Evolutionary conservation across 495 filamentous ascomycete species (phyloP).

Genomic region (Penicillium malachiteum): DNA sequence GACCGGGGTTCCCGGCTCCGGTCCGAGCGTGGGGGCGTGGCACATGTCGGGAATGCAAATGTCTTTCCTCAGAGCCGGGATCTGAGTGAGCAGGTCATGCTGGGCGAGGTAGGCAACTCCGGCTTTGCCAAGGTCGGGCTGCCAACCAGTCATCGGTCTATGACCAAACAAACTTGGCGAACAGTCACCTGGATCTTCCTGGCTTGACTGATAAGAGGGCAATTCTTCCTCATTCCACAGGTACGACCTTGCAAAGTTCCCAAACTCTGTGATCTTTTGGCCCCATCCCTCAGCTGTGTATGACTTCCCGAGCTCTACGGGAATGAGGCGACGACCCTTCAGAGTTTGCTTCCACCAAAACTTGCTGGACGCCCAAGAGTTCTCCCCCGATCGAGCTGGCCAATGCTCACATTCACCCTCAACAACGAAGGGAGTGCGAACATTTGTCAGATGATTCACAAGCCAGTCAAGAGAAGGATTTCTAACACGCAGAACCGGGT

Average conservation of each 20-base stretch:
- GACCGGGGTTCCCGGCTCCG: slow-evolving; percentile 49
- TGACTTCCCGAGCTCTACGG: slow-evolving; percentile 83
- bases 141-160: too few relatives aligned
- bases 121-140: too few relatives aligned
- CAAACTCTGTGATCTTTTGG: slow-evolving; percentile 76
- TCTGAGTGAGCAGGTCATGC: slow-evolving; percentile 80
- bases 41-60: slow-evolving; percentile 83
- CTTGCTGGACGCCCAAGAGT: slow-evolving; percentile 65
- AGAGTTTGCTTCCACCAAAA: slow-evolving; percentile 80
- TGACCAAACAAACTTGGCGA: slow-evolving; percentile 56
- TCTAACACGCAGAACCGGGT: slow-evolving; percentile 35
- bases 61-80: slow-evolving; percentile 74
- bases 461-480: slow-evolving; percentile 50
- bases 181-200: too few relatives aligned
- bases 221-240: too few relatives aligned
- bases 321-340: slow-evolving; percentile 74
- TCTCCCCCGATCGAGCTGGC: slow-evolving; percentile 62
- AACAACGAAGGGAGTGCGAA: slow-evolving; percentile 68
- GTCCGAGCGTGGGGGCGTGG: slow-evolving; percentile 60
- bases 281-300: slow-evolving; percentile 89
- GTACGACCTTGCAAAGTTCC: slow-evolving; percentile 51
- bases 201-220: too few relatives aligned
- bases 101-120: slow-evolving; percentile 82
- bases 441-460: slow-evolving; percentile 48
- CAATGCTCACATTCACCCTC: slow-evolving; percentile 62